Evolutionary conservation across 2,329 filamentous ascomycete genomes (phyloP).

Genomic region (Aspergillus thermomutatus): DNA sequence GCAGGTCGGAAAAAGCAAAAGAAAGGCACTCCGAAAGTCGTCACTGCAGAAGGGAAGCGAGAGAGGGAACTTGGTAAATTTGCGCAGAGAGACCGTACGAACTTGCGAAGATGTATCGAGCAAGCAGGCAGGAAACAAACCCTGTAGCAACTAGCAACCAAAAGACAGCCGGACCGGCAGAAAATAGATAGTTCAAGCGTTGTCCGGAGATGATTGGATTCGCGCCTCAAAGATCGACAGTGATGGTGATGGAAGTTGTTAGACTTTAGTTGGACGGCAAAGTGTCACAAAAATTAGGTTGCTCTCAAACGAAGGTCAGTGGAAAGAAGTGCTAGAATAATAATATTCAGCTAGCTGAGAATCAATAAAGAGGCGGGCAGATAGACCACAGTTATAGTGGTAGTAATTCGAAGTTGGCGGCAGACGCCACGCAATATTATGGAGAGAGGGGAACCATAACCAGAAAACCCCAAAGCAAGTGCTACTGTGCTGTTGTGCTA

Average conservation of each 20-base stretch:
- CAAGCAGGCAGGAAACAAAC: neutral
- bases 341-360: constrained; percentile 3
- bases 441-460: constrained; percentile 6
- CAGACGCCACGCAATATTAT: constrained; percentile 26
- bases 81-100: no score
- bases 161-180: neutral
- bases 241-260: neutral
- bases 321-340: neutral
- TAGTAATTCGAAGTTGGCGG: constrained; percentile 19
- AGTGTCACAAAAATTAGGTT: neutral
- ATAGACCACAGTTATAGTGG: constrained; percentile 1
- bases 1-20: neutral
- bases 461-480: constrained; percentile 8
- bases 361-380: constrained; percentile 10
- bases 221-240: constrained; percentile 1
- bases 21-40: neutral
- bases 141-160: neutral
- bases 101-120: neutral
- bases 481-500: constrained; percentile 10
- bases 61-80: neutral
- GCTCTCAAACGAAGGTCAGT: neutral
- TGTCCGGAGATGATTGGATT: neutral
- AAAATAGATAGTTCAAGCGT: neutral
- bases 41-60: neutral
- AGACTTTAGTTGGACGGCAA: neutral